Evolutionary conservation across 2,329 filamentous ascomycete genomes (phyloP).

Genomic region (Curvularia eragrostidis): DNA sequence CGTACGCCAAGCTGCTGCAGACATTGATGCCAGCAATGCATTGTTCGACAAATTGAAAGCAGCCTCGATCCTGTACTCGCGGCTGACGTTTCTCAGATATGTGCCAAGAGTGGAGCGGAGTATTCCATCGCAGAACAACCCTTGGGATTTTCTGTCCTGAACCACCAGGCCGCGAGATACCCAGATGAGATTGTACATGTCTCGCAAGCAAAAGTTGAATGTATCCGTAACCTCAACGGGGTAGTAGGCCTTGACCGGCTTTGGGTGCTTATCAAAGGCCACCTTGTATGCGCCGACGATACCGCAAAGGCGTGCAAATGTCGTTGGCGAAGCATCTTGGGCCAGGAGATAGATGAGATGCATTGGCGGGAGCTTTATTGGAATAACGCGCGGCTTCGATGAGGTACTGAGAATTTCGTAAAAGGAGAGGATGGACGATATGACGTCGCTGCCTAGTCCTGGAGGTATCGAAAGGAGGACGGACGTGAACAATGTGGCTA

Average conservation of each 20-base stretch:
- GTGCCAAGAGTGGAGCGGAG: slow-evolving; percentile 54
- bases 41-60: slow-evolving; percentile 59
- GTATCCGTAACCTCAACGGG: slow-evolving; percentile 53
- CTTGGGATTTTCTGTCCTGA: slow-evolving; percentile 65
- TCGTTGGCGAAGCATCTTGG: slow-evolving; percentile 69
- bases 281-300: slow-evolving; percentile 76
- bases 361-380: slow-evolving; percentile 72
- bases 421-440: slow-evolving; percentile 65
- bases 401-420: slow-evolving; percentile 68
- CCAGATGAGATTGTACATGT: slow-evolving; percentile 86
- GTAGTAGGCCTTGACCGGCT: slow-evolving; percentile 49
- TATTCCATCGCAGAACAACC: slow-evolving; percentile 58
- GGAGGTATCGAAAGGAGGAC: slow-evolving; percentile 37
- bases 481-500: slow-evolving; percentile 41
- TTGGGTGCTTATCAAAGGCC: slow-evolving; percentile 70
- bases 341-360: slow-evolving; percentile 73
- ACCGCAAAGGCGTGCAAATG: slow-evolving; percentile 71
- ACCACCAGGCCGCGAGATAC: slow-evolving; percentile 72
- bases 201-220: slow-evolving; percentile 87
- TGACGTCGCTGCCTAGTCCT: slow-evolving; percentile 48
- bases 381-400: slow-evolving; percentile 53
- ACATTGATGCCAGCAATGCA: slow-evolving; percentile 53
- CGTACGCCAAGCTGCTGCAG: slow-evolving; percentile 56
- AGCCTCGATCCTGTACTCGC: slow-evolving; percentile 48
- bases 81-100: slow-evolving; percentile 52